Percentiles rank a stretch among this genome's conserved stretches.
Conservation (phyloP, 129 eudicot species). For the Centrapalus pauciflorus region DNA sequence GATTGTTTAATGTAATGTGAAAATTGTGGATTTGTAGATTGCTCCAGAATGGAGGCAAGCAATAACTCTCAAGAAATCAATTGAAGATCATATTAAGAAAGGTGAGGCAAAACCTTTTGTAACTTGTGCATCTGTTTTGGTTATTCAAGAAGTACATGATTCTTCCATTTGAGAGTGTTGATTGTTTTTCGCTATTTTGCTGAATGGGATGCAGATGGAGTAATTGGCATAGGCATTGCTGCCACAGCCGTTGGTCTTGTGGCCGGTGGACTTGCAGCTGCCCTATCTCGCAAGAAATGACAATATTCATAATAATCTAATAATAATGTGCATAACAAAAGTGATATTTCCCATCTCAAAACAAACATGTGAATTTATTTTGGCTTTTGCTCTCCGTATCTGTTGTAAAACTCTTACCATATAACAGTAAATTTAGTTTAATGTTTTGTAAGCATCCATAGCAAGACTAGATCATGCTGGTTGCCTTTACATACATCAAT, state of each 20-base stretch:
- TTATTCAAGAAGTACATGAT: too few relatives aligned
- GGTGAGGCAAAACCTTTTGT: slow-evolving; percentile 26
- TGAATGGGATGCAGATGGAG: slow-evolving; percentile 60
- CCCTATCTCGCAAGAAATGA: slow-evolving; percentile 77
- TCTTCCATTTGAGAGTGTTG: not conserved
- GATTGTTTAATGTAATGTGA: not conserved
- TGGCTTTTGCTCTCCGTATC: not conserved
- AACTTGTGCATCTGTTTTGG: not conserved
- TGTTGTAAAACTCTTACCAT: not conserved
- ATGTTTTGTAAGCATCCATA: not conserved
- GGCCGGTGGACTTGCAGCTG: slow-evolving; percentile 93
- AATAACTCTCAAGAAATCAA: slow-evolving; percentile 59
- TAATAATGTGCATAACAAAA: slow-evolving; percentile 17
- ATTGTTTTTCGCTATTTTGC: slow-evolving; percentile 6
- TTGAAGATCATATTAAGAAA: slow-evolving; percentile 79
- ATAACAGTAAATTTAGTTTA: not conserved
- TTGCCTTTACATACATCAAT: too few relatives aligned
- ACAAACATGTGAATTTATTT: not conserved
- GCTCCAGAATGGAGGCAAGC: slow-evolving; percentile 99
- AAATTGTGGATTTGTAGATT: slow-evolving; percentile 38
- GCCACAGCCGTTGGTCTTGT: slow-evolving; percentile 91
- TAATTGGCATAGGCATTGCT: slow-evolving; percentile 90
- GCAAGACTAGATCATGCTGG: not conserved
- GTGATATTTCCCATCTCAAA: not conserved
- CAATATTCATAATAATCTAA: not conserved